Evolutionary conservation across 345 rosid species (phyloP).

Genomic region (Aegle marmelos): DNA sequence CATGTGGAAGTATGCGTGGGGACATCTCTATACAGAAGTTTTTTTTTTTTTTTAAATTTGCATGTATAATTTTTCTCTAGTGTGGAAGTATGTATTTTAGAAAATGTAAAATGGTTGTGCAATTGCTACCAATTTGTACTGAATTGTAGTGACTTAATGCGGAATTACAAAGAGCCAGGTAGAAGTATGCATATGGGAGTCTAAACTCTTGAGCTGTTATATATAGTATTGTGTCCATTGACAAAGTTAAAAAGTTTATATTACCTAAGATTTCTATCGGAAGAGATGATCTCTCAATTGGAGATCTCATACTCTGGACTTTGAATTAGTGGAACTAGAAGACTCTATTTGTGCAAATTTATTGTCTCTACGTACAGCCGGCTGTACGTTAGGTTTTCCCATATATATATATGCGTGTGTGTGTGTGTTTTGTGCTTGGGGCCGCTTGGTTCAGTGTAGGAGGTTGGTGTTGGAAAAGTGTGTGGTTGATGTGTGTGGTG

Average conservation of each 20-base stretch:
- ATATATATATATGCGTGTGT: neutral
- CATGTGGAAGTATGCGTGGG: neutral
- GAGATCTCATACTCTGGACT: neutral
- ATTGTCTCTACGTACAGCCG: too few relatives aligned
- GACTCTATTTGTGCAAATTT: neutral
- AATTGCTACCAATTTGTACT: too few relatives aligned
- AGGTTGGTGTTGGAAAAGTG: neutral
- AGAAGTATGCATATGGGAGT: neutral
- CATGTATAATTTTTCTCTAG: too few relatives aligned
- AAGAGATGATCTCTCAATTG: neutral
- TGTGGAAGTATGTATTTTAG: too few relatives aligned
- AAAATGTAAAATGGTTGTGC: too few relatives aligned
- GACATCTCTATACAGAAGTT: neutral
- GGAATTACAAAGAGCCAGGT: neutral
- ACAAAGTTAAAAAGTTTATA: neutral
- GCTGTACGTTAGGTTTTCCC: too few relatives aligned
- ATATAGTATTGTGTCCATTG: neutral
- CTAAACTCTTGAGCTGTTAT: neutral
- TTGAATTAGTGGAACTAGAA: neutral
- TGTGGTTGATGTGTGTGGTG: neutral
- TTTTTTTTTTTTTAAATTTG: too few relatives aligned
- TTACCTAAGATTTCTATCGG: neutral
- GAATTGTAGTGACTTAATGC: neutral
- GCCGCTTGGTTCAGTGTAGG: neutral
- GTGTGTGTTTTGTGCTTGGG: neutral